phyloP scores from a whole-genome alignment of 495 filamentous ascomycete genomes.

The Penicillium flavigenum region DNA sequence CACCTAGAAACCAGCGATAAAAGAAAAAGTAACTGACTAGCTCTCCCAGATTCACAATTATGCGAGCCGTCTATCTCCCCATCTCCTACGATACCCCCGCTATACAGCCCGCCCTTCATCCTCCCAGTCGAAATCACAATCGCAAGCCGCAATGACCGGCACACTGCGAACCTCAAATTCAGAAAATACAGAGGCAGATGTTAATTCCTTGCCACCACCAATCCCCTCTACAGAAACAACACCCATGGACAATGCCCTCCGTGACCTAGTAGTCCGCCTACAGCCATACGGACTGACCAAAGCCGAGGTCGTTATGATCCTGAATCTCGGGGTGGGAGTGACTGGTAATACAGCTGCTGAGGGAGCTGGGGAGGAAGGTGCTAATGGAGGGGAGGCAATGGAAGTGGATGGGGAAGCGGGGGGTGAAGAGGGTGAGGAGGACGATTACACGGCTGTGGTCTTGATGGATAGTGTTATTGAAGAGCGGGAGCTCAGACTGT shows the following conservation, averaged over 20 bases:
- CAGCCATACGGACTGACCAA: conserved; percentile 56
- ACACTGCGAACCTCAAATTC: conserved; percentile 23
- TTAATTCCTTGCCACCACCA: conserved; percentile 11
- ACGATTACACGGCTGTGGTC: conserved; percentile 41
- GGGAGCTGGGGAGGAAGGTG: conserved; percentile 16
- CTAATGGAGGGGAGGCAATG: conserved; percentile 24
- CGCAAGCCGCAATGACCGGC: conserved; percentile 27
- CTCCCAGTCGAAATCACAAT: conserved; percentile 25
- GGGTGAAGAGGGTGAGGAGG: conserved; percentile 26
- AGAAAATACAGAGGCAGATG: conserved; percentile 14
- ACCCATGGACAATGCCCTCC: conserved; percentile 39
- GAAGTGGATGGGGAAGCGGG: conserved; percentile 26
- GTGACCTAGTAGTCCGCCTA: conserved; percentile 42
- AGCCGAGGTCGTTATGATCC: conserved; percentile 62
- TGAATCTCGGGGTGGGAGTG: conserved; percentile 55
- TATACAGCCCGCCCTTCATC: conserved; percentile 26
- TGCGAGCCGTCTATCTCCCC: conserved; percentile 40
- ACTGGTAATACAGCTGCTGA: conserved; percentile 2
- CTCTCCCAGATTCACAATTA: conserved; percentile 46
- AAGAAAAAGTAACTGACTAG: conserved; percentile 1
- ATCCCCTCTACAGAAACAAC: conserved; percentile 21
- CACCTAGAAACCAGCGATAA: neutral
- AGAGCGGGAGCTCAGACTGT: conserved; percentile 43
- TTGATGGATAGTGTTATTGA: conserved; percentile 47
- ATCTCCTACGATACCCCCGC: conserved; percentile 39